Percentiles rank a stretch among this genome's conserved stretches.
phyloP scores from a whole-genome alignment of 192 early-diverging fungal genomes.

The Coemansia sp. region DNA sequence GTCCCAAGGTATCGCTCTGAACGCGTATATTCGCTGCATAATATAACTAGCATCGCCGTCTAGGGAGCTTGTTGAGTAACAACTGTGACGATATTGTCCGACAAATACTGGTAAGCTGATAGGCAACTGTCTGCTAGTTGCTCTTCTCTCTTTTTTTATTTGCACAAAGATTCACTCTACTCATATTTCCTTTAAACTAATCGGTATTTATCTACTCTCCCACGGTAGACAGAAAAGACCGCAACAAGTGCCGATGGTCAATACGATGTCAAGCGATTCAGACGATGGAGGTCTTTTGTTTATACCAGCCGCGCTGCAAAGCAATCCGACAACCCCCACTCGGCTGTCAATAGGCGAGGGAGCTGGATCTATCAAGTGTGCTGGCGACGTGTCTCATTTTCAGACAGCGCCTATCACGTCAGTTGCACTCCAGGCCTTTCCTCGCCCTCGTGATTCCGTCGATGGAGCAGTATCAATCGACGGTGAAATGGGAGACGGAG shows the following conservation, averaged over 20 bases:
- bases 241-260: background rate
- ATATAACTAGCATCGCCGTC: background rate
- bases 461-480: constrained; percentile 10
- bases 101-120: background rate
- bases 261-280: background rate
- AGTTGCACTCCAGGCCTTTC: constrained; percentile 27
- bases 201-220: background rate
- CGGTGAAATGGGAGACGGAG: background rate
- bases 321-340: constrained; percentile 37
- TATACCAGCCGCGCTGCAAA: constrained; percentile 47
- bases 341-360: constrained; percentile 23
- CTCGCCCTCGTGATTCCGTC: constrained; percentile 29
- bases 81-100: background rate
- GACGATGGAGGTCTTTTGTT: constrained; percentile 16
- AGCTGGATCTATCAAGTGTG: background rate
- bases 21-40: background rate
- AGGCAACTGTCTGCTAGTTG: background rate
- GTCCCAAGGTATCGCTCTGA: background rate
- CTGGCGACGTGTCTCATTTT: constrained; percentile 4
- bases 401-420: background rate
- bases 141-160: background rate
- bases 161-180: background rate
- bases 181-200: background rate
- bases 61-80: background rate
- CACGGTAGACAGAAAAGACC: background rate